These are phyloP conservation scores for Penicillium angulare DNA, from an alignment of 495 filamentous ascomycete genomes.

Conservation along the genomic window DNA sequence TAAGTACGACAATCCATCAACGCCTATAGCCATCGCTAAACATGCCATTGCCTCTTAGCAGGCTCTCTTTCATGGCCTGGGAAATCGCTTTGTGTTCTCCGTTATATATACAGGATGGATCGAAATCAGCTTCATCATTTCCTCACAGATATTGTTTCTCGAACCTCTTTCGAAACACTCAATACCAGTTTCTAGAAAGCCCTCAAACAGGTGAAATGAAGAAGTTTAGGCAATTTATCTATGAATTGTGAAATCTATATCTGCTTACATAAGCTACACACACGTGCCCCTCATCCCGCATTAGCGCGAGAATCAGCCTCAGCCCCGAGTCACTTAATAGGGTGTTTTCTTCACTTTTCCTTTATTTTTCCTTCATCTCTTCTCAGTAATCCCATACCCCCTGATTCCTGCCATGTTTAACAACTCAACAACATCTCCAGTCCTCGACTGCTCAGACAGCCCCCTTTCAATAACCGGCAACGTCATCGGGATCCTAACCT, in stretches of 20 bases:
- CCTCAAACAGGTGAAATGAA: too few species aligned
- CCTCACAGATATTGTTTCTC: too few species aligned
- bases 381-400: too few species aligned
- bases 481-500: not conserved
- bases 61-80: not conserved
- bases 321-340: not conserved
- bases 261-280: not conserved
- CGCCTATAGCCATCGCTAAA: constrained; percentile 14
- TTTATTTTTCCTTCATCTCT: not conserved
- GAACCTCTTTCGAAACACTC: too few species aligned
- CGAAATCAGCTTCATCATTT: not conserved
- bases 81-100: not conserved
- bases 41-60: constrained; percentile 11
- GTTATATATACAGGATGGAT: too few species aligned
- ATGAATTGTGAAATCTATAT: not conserved
- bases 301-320: not conserved
- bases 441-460: not conserved
- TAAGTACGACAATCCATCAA: constrained; percentile 16
- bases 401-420: not conserved
- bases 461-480: not conserved
- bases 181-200: too few species aligned
- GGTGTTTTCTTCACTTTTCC: not conserved
- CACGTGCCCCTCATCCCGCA: not conserved
- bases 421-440: not conserved
- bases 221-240: too few species aligned